Base-by-base conservation (phyloP, 176 grass and related monocot species). In the Cenchrus purpureus region DNA sequence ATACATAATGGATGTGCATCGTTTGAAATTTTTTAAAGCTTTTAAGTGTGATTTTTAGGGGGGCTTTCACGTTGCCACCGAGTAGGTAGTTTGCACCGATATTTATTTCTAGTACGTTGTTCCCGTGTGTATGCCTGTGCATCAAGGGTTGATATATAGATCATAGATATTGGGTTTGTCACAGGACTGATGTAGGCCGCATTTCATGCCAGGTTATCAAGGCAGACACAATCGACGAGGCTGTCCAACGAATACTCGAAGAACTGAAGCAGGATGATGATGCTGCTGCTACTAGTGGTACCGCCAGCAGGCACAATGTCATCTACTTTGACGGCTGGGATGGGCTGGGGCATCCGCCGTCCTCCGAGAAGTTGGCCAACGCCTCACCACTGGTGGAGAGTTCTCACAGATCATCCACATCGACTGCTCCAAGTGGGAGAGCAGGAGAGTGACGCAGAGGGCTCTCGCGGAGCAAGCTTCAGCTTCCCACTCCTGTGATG, bases 391-490 rank as follows among this genome's bases (percentile, higher is more conserved):
- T 17, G 12, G 9, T 65, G 13, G 0, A 2, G 22, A 65, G 44
- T 79, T 79, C 60, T 65, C 45, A 1, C 4, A 12, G 2, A 19
- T 80, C 78, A 20, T 86, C 22, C 15, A 74, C 2, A 51, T 81
- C 0, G 69, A 46, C 45, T 46, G 45, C 45, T 46, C 45, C 45
- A 46, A 46, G 8, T 46, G 45, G 45, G 45, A 46, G 16, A 79
- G 68, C 42, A 79, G 43, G 68, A 86, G 76, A 60, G 68, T 5
- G 1, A 12, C 59, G 66, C 76, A 79, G 20, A 79, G 31, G 9
- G 15, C 58, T 16, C 51, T 86, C 0, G 55, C 6, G 0, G 29
- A 19, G 14, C 29, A n/a, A 72, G 57, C 20, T 86, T 0, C 4
- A 44, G 20, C 84, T 86, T 44, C 8, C 3, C 0, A 0, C 8